Evolutionary conservation across 2,329 filamentous ascomycete species (phyloP).

Genomic region (Fusarium chuoi): DNA sequence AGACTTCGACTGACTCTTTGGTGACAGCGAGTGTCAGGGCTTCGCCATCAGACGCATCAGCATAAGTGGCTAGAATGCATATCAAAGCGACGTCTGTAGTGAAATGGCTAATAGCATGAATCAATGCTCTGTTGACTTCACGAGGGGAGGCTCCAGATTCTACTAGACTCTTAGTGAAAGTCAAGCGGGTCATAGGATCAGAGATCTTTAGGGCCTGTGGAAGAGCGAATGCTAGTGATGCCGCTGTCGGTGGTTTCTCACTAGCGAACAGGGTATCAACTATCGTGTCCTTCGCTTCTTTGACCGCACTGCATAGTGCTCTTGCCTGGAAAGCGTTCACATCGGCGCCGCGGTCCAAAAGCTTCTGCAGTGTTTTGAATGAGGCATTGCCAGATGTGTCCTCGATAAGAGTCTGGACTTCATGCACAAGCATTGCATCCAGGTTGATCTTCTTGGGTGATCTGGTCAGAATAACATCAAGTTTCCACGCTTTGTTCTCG

Average conservation of each 20-base stretch:
- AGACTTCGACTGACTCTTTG: slow-evolving; percentile 56
- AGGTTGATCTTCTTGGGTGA: slow-evolving; percentile 57
- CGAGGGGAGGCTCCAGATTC: slow-evolving; percentile 58
- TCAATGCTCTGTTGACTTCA: slow-evolving; percentile 63
- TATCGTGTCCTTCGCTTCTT: slow-evolving; percentile 56
- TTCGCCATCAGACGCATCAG: slow-evolving; percentile 62
- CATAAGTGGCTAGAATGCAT: slow-evolving; percentile 55
- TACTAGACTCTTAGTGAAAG: slow-evolving; percentile 61
- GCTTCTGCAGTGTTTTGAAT: slow-evolving; percentile 56
- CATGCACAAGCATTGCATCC: slow-evolving; percentile 59
- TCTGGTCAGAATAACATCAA: slow-evolving; percentile 58
- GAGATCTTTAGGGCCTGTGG: slow-evolving; percentile 63
- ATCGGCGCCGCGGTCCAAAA: slow-evolving; percentile 64
- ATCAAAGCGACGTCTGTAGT: slow-evolving; percentile 62
- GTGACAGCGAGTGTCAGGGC: slow-evolving; percentile 59
- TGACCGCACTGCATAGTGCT: slow-evolving; percentile 62
- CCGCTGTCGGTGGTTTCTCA: slow-evolving; percentile 50
- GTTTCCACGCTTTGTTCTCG: slow-evolving; percentile 60
- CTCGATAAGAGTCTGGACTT: slow-evolving; percentile 59
- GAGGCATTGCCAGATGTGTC: slow-evolving; percentile 51
- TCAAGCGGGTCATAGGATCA: slow-evolving; percentile 62
- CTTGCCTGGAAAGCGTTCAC: slow-evolving; percentile 64
- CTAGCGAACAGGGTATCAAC: slow-evolving; percentile 60
- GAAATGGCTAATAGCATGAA: slow-evolving; percentile 60
- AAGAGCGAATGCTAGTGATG: slow-evolving; percentile 60